Percentiles rank a stretch among this genome's conserved stretches.
These are phyloP conservation scores for Trichoderma cornu-damae DNA, from an alignment of 2,329 filamentous ascomycete genomes.

Conservation along the genomic window DNA sequence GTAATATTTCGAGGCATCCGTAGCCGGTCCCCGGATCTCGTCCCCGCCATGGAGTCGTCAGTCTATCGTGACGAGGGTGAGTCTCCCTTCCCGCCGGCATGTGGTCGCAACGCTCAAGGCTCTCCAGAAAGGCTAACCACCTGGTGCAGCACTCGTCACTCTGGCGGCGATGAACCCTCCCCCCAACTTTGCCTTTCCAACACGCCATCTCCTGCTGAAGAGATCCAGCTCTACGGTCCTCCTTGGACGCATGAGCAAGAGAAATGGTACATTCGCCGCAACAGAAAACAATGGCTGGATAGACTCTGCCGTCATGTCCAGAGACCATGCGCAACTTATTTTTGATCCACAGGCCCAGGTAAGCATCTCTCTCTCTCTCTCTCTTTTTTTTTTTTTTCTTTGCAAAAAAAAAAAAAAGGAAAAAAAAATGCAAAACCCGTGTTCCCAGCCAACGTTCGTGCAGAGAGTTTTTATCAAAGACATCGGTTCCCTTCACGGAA, in stretches of 20 bases:
- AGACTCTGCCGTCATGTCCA: constrained; percentile 66
- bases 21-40: too few relatives aligned
- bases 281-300: constrained; percentile 58
- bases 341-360: constrained; percentile 44
- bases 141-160: constrained; percentile 29
- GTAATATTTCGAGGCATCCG: background rate
- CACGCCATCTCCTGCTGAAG: constrained; percentile 32
- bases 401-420: too few relatives aligned
- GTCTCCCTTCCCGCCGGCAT: background rate
- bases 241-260: constrained; percentile 44
- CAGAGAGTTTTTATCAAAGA: constrained; percentile 46
- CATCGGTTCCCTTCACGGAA: constrained; percentile 49
- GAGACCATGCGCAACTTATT: constrained; percentile 56
- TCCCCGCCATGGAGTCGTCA: constrained; percentile 2
- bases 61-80: constrained; percentile 9
- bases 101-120: background rate
- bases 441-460: constrained; percentile 21
- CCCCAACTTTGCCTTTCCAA: constrained; percentile 23
- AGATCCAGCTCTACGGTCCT: constrained; percentile 27
- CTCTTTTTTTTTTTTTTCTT: background rate
- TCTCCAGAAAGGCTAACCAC: background rate
- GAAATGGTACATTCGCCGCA: constrained; percentile 32
- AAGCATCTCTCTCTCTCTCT: constrained; percentile 21
- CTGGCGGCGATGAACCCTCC: constrained; percentile 26
- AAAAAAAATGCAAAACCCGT: too few relatives aligned